phyloP scores from a whole-genome alignment of 768 basidiomycete genomes.

The Sistotremastrum niveocremeum region DNA sequence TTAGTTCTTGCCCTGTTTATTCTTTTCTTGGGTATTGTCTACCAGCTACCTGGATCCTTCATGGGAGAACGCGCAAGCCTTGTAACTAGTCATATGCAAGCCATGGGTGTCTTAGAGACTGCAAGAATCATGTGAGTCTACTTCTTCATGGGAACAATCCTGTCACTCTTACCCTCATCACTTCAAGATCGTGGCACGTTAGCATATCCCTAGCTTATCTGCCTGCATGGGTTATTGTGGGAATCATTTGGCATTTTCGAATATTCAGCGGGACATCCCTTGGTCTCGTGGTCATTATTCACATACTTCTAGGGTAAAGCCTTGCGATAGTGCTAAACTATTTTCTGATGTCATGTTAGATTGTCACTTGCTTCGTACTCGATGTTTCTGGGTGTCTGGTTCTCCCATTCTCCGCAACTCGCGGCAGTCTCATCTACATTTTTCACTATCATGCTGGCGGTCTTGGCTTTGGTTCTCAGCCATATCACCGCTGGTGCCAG shows the following conservation, averaged over 20 bases:
- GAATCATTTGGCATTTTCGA: conserved; percentile 48
- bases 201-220: conserved; percentile 55
- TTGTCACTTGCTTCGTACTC: conserved; percentile 58
- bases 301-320: conserved; percentile 37
- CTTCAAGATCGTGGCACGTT: conserved; percentile 43
- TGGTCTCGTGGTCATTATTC: conserved; percentile 46
- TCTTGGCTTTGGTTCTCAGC: conserved; percentile 45
- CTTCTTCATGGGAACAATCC: neutral
- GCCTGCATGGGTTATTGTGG: conserved; percentile 62
- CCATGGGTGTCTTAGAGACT: conserved; percentile 64
- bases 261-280: conserved; percentile 52
- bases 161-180: neutral
- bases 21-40: conserved; percentile 58
- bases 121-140: conserved; percentile 45
- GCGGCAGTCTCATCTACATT: conserved; percentile 57
- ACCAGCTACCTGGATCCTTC: conserved; percentile 64
- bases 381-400: conserved; percentile 54
- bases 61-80: conserved; percentile 49
- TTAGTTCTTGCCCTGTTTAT: conserved; percentile 65
- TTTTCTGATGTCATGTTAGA: conserved; percentile 18
- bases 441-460: conserved; percentile 49
- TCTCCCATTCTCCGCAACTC: conserved; percentile 60
- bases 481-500: conserved; percentile 29
- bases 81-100: conserved; percentile 62
- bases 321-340: neutral